These are phyloP conservation scores for Cinchona pubescens DNA, from an alignment of 257 asterid genomes.

Conservation along the genomic window DNA sequence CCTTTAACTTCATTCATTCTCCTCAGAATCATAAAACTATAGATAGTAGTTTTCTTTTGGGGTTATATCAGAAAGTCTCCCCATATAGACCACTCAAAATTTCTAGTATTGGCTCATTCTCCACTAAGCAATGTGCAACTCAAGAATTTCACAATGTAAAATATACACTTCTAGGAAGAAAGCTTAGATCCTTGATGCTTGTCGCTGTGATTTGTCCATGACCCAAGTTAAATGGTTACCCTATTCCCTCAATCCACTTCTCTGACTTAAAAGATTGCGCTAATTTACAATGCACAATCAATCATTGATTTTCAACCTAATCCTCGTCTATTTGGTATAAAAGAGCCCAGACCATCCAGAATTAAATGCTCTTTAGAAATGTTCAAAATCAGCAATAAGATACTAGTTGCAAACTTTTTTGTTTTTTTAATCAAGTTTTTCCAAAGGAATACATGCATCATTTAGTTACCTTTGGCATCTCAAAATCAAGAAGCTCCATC, in stretches of 20 bases:
- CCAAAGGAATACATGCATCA: not conserved
- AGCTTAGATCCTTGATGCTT: not conserved
- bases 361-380: not conserved
- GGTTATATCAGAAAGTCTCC: not conserved
- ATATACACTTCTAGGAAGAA: not conserved
- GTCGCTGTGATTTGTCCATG: not conserved
- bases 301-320: not conserved
- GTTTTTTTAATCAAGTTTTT: too few species aligned
- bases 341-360: not conserved
- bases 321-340: not conserved
- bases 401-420: too few species aligned
- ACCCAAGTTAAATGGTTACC: not conserved
- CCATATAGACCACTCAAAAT: not conserved
- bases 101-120: not conserved
- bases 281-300: not conserved
- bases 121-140: not conserved
- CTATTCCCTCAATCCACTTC: not conserved
- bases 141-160: not conserved
- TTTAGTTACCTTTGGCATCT: slow-evolving; percentile 67
- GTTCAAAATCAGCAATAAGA: not conserved
- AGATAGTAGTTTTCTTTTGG: not conserved
- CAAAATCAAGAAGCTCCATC: slow-evolving; percentile 95
- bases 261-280: not conserved
- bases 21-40: not conserved
- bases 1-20: not conserved